Percentiles rank a stretch among this genome's conserved stretches.
Evolutionary conservation across 306 rosid genomes (phyloP).

Genomic region (Gillenia trifoliata): DNA sequence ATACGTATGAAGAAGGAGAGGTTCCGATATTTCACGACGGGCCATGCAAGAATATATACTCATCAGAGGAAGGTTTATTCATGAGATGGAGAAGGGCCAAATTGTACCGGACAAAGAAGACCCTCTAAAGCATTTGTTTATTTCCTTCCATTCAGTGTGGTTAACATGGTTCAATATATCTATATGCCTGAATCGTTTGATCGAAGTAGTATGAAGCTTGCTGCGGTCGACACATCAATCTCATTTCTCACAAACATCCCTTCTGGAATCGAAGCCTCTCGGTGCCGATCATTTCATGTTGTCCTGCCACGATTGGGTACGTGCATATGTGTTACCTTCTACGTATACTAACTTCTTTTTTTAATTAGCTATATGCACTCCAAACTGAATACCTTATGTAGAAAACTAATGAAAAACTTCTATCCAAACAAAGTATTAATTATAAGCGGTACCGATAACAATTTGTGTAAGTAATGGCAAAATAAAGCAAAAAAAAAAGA

Average conservation of each 20-base stretch:
- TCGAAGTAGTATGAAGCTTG: constrained; percentile 7
- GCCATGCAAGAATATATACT: constrained; percentile 39
- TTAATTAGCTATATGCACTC: too few relatives aligned
- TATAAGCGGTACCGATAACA: too few relatives aligned
- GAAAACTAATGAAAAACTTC: too few relatives aligned
- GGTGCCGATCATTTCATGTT: constrained; percentile 64
- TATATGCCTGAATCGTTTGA: constrained; percentile 8
- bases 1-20: constrained; percentile 62
- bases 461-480: too few relatives aligned
- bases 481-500: too few relatives aligned
- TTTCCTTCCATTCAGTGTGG: constrained; percentile 52
- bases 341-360: too few relatives aligned
- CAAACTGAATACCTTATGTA: too few relatives aligned
- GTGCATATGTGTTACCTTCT: too few relatives aligned
- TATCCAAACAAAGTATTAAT: too few relatives aligned
- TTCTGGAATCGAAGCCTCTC: constrained; percentile 51
- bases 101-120: constrained; percentile 35
- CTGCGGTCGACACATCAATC: constrained; percentile 32
- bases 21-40: constrained; percentile 49
- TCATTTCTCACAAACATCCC: constrained; percentile 36
- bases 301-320: constrained; percentile 55
- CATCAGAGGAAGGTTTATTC: constrained; percentile 46
- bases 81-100: constrained; percentile 49
- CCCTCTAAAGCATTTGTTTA: constrained; percentile 43
- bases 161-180: constrained; percentile 36